Conservation (phyloP, 768 basidiomycete genomes). For the Mycena kentingensis region DNA sequence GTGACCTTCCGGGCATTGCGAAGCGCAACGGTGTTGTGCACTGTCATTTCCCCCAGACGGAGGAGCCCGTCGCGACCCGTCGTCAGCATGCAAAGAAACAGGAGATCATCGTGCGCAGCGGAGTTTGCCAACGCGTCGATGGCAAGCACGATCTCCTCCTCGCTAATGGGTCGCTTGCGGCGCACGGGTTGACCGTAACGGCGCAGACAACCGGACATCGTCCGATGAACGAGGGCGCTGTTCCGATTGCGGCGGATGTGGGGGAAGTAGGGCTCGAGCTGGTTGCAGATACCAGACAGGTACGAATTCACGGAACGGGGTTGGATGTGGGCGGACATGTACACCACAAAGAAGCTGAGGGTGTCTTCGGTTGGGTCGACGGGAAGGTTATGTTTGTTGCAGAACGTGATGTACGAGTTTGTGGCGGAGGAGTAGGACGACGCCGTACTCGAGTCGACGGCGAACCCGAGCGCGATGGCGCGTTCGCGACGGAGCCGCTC, state of each 20-base stretch:
- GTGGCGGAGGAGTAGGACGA: slow-evolving; percentile 35
- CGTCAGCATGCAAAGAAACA: slow-evolving; percentile 32
- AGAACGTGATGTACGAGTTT: slow-evolving; percentile 42
- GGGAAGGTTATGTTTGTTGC: slow-evolving; percentile 32
- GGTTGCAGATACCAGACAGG: slow-evolving; percentile 39
- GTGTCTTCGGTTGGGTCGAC: slow-evolving; percentile 41
- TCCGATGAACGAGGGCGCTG: slow-evolving; percentile 26
- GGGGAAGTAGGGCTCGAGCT: slow-evolving; percentile 35
- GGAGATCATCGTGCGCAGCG: slow-evolving; percentile 22
- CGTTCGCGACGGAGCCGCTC: slow-evolving; percentile 27
- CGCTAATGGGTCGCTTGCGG: slow-evolving; percentile 28
- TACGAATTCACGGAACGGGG: slow-evolving; percentile 38
- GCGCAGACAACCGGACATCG: slow-evolving; percentile 27
- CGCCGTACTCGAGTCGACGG: slow-evolving; percentile 28
- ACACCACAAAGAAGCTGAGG: slow-evolving; percentile 37
- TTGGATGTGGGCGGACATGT: slow-evolving; percentile 38
- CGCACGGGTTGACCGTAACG: slow-evolving; percentile 7
- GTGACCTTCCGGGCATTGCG: slow-evolving; percentile 25
- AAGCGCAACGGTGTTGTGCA: slow-evolving; percentile 22
- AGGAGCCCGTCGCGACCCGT: slow-evolving; percentile 34
- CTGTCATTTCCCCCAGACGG: slow-evolving; percentile 34
- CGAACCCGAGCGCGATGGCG: slow-evolving; percentile 33
- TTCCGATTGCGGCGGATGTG: slow-evolving; percentile 22
- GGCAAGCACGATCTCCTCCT: slow-evolving; percentile 19
- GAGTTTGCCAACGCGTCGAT: slow-evolving; percentile 2